Evolutionary conservation across 768 basidiomycete genomes (phyloP), one percentile per base, ranked within the genome.

Genomic region (Amanita phalloides): DNA sequence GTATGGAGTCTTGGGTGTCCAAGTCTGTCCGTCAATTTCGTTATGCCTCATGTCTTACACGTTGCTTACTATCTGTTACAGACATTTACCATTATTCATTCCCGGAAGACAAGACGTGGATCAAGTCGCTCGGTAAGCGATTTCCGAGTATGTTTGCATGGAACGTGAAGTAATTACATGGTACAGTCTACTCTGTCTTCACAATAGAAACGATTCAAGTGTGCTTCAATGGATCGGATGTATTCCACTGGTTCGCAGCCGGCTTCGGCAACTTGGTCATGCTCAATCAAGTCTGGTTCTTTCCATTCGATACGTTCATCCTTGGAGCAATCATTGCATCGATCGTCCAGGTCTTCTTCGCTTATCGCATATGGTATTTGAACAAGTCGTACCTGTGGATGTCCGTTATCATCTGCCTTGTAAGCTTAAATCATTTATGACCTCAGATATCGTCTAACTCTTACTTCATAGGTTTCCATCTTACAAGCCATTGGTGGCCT

Each of bases 341-440:
- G 2, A 41, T 54, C 3, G 53, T 56, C 35, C 55, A 58, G 37
- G 4, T 53, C 7, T 58, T 58, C 37, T 55, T 58, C 42, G 56
- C 55, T 36, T 58, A 56, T 36, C 55, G 57, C 25, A 58, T 58
- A 13, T 58, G 53, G 49, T 33, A 49, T 23, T 41, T 58, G 8
- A 56, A 46, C 7, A 49, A 54, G 30, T 49, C n/a, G 17, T 44
- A 44, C n/a, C 20, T 51, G n/a, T 9, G 32, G 14, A 47, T 55
- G n/a, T 55, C 25, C 49, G 41, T 35, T 26, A n/a, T 51, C 25
- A 51, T 51, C 33, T 1, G 11, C 11, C 21, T 36, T 10, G 48
- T 49, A 8, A 3, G 48, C 36, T 4, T 20, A 17, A 39, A 17
- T 21, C 11, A 7, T 39, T 1, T 20, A 10, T n/a, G 6, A 14